A percentile compares a stretch with the other conserved stretches of the same genome.
These are phyloP conservation scores for Neospermospora avenae DNA, from an alignment of 2,329 filamentous ascomycete genomes.

Conservation along the genomic window DNA sequence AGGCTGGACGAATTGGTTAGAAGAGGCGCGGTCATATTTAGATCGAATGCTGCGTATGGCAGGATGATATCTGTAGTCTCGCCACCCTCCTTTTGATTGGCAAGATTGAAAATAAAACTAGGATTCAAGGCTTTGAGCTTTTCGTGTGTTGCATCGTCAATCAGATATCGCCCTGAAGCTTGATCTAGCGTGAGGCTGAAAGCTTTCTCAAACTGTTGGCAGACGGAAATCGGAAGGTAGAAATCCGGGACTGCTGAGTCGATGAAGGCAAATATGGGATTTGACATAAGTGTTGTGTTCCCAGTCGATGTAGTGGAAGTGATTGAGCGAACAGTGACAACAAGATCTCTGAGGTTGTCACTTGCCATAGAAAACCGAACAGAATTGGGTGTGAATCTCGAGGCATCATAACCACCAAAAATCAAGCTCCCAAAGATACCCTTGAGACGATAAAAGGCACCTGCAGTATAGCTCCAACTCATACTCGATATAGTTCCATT, in stretches of 20 bases:
- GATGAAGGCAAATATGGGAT: conserved; percentile 28
- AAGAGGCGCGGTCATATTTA: conserved; percentile 22
- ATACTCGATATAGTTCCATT: conserved; percentile 38
- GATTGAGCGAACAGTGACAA: conserved; percentile 39
- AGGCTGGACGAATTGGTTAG: conserved; percentile 18
- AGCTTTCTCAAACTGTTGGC: conserved; percentile 34
- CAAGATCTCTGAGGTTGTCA: conserved; percentile 40
- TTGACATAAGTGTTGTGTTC: conserved; percentile 24
- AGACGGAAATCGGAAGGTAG: conserved; percentile 35
- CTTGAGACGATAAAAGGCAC: conserved; percentile 38
- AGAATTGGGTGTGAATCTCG: conserved; percentile 38
- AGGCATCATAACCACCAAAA: conserved; percentile 41
- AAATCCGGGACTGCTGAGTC: conserved; percentile 37
- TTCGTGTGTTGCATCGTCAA: conserved; percentile 31
- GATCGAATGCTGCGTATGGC: conserved; percentile 31
- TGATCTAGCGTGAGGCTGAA: conserved; percentile 35
- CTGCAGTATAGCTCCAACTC: conserved; percentile 43
- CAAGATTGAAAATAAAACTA: conserved; percentile 33
- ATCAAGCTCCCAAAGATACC: conserved; percentile 40
- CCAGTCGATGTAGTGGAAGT: conserved; percentile 28
- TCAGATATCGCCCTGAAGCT: conserved; percentile 31
- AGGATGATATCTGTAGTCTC: conserved; percentile 26
- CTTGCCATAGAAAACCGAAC: conserved; percentile 40
- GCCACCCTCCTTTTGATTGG: conserved; percentile 21
- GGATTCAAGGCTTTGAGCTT: conserved; percentile 30